These are phyloP conservation scores for Begonia loranthoides DNA, from an alignment of 306 rosid genomes.

Conservation along the genomic window DNA sequence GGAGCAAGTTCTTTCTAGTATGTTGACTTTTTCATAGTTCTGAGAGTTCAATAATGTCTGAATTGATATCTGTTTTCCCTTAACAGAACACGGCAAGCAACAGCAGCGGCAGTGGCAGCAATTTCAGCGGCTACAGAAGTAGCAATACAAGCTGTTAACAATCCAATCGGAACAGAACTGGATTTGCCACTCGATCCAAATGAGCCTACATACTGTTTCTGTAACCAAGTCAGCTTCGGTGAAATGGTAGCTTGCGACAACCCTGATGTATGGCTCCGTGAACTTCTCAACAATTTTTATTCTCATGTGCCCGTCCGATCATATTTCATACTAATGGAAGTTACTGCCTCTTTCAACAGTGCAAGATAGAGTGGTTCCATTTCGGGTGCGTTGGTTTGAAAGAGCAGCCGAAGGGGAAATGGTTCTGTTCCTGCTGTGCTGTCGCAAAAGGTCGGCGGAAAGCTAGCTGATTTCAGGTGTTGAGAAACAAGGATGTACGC, in stretches of 20 bases:
- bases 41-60: too few relatives aligned
- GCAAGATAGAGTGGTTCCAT: constrained; percentile 55
- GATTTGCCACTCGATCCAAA: constrained; percentile 48
- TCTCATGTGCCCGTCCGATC: background rate
- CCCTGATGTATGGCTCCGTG: constrained; percentile 21
- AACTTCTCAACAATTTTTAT: background rate
- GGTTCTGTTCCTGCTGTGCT: constrained; percentile 40
- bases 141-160: constrained; percentile 13
- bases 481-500: background rate
- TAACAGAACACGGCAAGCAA: constrained; percentile 26
- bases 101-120: constrained; percentile 13
- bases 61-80: too few relatives aligned
- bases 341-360: constrained; percentile 18
- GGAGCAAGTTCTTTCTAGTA: too few relatives aligned
- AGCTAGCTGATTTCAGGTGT: constrained; percentile 14
- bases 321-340: constrained; percentile 4
- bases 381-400: constrained; percentile 50
- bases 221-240: constrained; percentile 49
- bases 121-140: constrained; percentile 15
- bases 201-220: constrained; percentile 48
- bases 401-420: constrained; percentile 49
- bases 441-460: constrained; percentile 24
- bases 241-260: constrained; percentile 62
- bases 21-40: too few relatives aligned
- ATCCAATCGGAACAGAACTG: constrained; percentile 33